A percentile compares a stretch with the other conserved stretches of the same genome.
phyloP scores from a whole-genome alignment of 441 rosid species.

The Jatropha multifida region DNA sequence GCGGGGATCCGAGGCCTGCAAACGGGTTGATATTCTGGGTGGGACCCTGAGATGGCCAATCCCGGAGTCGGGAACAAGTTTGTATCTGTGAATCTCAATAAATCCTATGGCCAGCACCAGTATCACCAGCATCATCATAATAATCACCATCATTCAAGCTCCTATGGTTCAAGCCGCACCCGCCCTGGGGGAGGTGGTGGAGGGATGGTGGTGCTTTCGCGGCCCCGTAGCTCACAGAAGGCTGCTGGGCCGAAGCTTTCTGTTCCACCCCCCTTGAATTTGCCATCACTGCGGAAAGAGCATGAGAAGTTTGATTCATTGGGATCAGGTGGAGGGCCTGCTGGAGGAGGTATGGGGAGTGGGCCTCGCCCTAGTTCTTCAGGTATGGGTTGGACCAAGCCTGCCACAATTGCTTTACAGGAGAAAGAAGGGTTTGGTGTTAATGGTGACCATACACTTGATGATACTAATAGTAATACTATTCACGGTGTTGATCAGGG shows the following conservation, averaged over 20 bases:
- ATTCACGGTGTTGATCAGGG: slow-evolving; percentile 41
- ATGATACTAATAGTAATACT: slow-evolving; percentile 10
- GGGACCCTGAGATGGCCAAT: slow-evolving; percentile 81
- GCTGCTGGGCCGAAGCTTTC: slow-evolving; percentile 84
- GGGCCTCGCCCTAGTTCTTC: slow-evolving; percentile 80
- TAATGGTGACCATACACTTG: slow-evolving; percentile 27
- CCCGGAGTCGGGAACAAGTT: slow-evolving; percentile 80
- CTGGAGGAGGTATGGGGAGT: slow-evolving; percentile 72
- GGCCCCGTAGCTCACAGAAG: slow-evolving; percentile 92
- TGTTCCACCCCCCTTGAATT: slow-evolving; percentile 99
- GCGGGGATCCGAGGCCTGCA: slow-evolving; percentile 57
- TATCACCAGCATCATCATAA: slow-evolving; percentile 39
- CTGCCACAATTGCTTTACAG: slow-evolving; percentile 48
- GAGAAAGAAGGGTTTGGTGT: slow-evolving; percentile 49
- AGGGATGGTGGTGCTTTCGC: slow-evolving; percentile 88
- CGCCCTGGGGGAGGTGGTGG: slow-evolving; percentile 60
- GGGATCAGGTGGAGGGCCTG: slow-evolving; percentile 56
- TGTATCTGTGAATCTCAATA: slow-evolving; percentile 80
- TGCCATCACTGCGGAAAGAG: slow-evolving; percentile 88
- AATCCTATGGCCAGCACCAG: slow-evolving; percentile 81
- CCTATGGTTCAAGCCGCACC: slow-evolving; percentile 37
- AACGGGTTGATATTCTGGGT: slow-evolving; percentile 29
- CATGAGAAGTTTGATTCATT: slow-evolving; percentile 77
- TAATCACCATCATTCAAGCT: slow-evolving; percentile 39
- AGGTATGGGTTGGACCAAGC: slow-evolving; percentile 90